These are phyloP conservation scores for Boletus tylopilopsis DNA, from an alignment of 768 basidiomycete species.

Conservation along the genomic window DNA sequence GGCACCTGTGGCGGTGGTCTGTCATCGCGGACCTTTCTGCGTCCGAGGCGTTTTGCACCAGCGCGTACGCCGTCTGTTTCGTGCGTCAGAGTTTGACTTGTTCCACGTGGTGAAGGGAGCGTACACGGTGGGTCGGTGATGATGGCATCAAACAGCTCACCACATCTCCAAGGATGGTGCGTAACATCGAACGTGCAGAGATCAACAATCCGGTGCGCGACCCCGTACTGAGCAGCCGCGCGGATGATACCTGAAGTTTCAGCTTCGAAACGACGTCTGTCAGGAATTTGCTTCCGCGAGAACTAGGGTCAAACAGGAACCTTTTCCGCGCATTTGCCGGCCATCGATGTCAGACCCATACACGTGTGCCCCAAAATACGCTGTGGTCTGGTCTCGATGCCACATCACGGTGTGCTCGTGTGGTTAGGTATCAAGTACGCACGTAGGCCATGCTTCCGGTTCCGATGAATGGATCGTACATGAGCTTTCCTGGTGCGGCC, in stretches of 20 bases:
- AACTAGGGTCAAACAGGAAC: slow-evolving; percentile 33
- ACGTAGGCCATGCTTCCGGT: slow-evolving; percentile 93
- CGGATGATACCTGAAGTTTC: slow-evolving; percentile 67
- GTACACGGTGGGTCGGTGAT: slow-evolving; percentile 92
- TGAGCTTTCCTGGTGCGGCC: slow-evolving; percentile 83
- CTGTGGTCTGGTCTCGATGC: slow-evolving; percentile 55
- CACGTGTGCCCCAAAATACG: slow-evolving; percentile 83
- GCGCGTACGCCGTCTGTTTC: slow-evolving; percentile 85
- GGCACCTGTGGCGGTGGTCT: slow-evolving; percentile 30
- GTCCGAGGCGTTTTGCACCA: slow-evolving; percentile 77
- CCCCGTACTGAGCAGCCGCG: slow-evolving; percentile 82
- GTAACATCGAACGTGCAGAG: slow-evolving; percentile 94
- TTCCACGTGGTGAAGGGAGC: slow-evolving; percentile 22
- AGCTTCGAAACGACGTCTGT: slow-evolving; percentile 21
- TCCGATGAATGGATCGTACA: slow-evolving; percentile 96
- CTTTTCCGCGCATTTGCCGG: slow-evolving; percentile 93
- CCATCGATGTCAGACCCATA: slow-evolving; percentile 97
- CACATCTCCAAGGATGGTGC: slow-evolving; percentile 81
- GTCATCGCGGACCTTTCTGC: slow-evolving; percentile 46
- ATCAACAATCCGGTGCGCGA: slow-evolving; percentile 70
- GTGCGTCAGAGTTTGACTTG: neutral
- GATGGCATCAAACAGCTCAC: slow-evolving; percentile 90
- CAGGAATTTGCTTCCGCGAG: neutral
- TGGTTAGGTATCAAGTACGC: slow-evolving; percentile 1
- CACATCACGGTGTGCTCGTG: slow-evolving; percentile 2